Evolutionary conservation across 2,329 filamentous ascomycete genomes (phyloP), one percentile per base, ranked within the genome.

Genomic region (Parafenestella ontariensis): DNA sequence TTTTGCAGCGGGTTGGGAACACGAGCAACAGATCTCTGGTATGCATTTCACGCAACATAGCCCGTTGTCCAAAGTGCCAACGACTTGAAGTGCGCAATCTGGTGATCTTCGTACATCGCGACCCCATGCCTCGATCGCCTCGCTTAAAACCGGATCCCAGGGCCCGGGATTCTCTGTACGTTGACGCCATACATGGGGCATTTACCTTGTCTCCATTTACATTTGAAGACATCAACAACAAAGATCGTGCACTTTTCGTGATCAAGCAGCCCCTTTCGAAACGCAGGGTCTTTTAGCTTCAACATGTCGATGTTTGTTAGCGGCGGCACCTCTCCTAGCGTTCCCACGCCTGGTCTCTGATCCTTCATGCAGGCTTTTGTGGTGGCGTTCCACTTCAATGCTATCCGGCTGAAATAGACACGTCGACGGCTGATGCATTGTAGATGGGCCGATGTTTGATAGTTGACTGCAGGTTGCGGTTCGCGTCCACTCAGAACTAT

Each of bases 101-200:
- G 31, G 47, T 39, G 49, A 50, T 39, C 49, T 20, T 29, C 20
- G 24, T 29, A 15, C 23, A 43, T 43, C 41, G 24, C 24, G 7
- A 18, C 47, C 29, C 39, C 56, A 18, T 23, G 33, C 36, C 17
- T 21, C 52, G 52, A 59, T 58, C 46, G 33, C 34, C 47, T 64
- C 58, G 61, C 61, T 54, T 52, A 54, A 56, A 52, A 49, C 49
- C 26, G 45, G 40, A 34, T 55, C 48, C 46, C 43, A 39, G 31
- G 17, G 15, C 31, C 18, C 41, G 41, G 26, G 20, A 24, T 5
- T 34, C 56, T 55, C 58, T 57, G 56, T 56, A 48, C 34, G 31
- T 56, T 61, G 58, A 63, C 60, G 58, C 55, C 23, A 63, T 50
- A 33, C 31, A 39, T 49, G 43, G 45, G 9, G 23, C 21, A 42